These are phyloP conservation scores for Pseudogymnoascus sp. DNA, from an alignment of 2,329 filamentous ascomycete species.

Conservation along the genomic window DNA sequence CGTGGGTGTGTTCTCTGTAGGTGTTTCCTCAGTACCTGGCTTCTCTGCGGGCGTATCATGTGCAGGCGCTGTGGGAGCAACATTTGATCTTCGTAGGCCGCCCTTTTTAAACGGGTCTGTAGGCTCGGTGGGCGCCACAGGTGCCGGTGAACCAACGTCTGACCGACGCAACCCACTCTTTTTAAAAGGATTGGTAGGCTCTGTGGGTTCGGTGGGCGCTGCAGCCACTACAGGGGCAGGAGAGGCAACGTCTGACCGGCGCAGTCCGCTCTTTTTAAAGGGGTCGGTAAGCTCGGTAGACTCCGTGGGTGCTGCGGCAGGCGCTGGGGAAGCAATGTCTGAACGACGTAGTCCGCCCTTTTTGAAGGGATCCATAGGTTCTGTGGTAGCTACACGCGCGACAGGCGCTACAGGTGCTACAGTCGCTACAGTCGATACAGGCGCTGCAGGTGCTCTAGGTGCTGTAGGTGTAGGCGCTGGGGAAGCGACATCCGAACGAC, in stretches of 20 bases:
- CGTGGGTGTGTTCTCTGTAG: neutral
- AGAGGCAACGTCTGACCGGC: neutral
- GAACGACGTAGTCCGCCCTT: slow-evolving; percentile 11
- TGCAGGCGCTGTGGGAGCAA: slow-evolving; percentile 5
- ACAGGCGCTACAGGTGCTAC: neutral
- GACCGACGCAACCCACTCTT: neutral
- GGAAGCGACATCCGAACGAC: slow-evolving; percentile 21
- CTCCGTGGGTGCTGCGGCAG: slow-evolving; percentile 10
- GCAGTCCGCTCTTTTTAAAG: slow-evolving; percentile 8
- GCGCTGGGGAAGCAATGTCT: neutral
- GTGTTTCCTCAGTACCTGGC: neutral
- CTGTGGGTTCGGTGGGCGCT: neutral
- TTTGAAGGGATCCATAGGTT: neutral
- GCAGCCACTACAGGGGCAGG: neutral
- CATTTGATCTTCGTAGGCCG: neutral
- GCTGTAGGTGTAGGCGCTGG: neutral
- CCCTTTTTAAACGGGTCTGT: slow-evolving; percentile 1
- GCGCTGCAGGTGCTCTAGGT: neutral
- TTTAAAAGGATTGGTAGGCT: neutral
- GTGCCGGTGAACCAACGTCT: neutral
- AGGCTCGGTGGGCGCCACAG: neutral
- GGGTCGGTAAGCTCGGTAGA: neutral
- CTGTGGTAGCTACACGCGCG: neutral
- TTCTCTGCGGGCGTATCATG: neutral
- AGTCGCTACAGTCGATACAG: neutral